phyloP scores from a whole-genome alignment of 2,329 filamentous ascomycete species.

The Aspergillus fumigatus region DNA sequence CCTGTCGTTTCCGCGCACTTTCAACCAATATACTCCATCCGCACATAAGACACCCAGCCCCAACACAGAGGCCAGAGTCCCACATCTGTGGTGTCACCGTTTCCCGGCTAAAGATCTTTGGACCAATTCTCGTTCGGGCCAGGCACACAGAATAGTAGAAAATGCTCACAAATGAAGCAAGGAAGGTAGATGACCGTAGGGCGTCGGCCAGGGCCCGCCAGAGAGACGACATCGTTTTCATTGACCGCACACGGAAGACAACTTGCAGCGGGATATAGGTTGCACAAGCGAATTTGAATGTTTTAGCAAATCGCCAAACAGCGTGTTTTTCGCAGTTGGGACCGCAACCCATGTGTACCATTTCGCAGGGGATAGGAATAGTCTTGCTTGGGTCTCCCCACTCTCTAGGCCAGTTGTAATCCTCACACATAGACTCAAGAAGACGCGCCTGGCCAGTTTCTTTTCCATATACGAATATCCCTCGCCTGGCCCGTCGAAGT shows the following conservation, averaged over 20 bases:
- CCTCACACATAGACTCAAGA: conserved; percentile 66
- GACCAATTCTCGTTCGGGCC: conserved; percentile 67
- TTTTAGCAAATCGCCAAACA: conserved; percentile 60
- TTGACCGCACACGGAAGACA: conserved; percentile 52
- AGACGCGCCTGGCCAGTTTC: conserved; percentile 67
- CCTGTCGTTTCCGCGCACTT: conserved; percentile 59
- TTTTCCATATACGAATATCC: conserved; percentile 65
- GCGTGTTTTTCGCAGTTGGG: conserved; percentile 69
- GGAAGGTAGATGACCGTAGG: conserved; percentile 68
- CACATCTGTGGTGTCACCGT: conserved; percentile 51
- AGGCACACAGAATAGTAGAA: conserved; percentile 87
- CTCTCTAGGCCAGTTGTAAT: conserved; percentile 62
- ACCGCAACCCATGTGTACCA: conserved; percentile 77
- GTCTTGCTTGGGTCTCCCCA: conserved; percentile 69
- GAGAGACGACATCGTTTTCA: conserved; percentile 43
- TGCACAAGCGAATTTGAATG: conserved; percentile 69
- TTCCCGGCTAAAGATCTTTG: conserved; percentile 58
- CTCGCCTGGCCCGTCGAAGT: conserved; percentile 61
- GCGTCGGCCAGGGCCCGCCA: conserved; percentile 56
- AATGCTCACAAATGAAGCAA: conserved; percentile 69
- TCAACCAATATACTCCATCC: conserved; percentile 80
- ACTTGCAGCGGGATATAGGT: conserved; percentile 75
- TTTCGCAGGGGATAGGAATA: conserved; percentile 72
- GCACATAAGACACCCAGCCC: conserved; percentile 67
- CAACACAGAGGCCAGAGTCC: conserved; percentile 62